Base-by-base conservation (phyloP, 768 basidiomycete species). In the Xanthoconium stramineum region DNA sequence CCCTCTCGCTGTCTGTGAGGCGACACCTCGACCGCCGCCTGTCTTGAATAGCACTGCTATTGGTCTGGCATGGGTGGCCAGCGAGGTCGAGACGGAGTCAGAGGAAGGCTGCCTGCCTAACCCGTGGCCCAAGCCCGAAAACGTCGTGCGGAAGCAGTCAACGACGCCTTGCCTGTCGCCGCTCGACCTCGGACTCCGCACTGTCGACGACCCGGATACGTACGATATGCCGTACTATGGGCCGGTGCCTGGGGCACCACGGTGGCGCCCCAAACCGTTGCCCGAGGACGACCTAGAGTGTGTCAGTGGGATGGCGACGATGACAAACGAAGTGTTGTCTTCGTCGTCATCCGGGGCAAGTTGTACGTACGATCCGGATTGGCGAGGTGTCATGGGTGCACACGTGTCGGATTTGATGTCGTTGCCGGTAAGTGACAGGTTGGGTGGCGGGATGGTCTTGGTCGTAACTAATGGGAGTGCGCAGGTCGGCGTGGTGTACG, bases 1-100 rank as follows among this genome's bases (percentile, higher is more conserved):
- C 30, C 20, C 19, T 11, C 72, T 82, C 50, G 76, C 28, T 12
- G 71, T 82, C 50, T 78, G 79, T 59, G 36, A 32, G 7, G 11
- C 37, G 2, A 46, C 48, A 6, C 14, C 45, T 19, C 30, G 14
- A 13, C 5, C 12, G 0, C n/a, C n/a, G 28, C 45, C 33, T 5
- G 11, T 45, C 36, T 33, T 19, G 39, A 29, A 48, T 19, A 13
- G 19, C 17, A 28, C 37, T 10, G 20, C 42, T 20, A 5, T 5
- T 14, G 48, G 36, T 30, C 58, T 33, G 15, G 4, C 7, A n/a
- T 15, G 36, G 40, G 29, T 12, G 6, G 11, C 20, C n/a, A 17
- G 28, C 29, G 30, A 37, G 36, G 3, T 6, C n/a, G 20, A 14
- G 37, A 28, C 8, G 8, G 55, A 19, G 12, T 12, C 15, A 2